These are phyloP conservation scores for Leucocoprinus leucothites DNA, from an alignment of 768 basidiomycete genomes.

Conservation along the genomic window DNA sequence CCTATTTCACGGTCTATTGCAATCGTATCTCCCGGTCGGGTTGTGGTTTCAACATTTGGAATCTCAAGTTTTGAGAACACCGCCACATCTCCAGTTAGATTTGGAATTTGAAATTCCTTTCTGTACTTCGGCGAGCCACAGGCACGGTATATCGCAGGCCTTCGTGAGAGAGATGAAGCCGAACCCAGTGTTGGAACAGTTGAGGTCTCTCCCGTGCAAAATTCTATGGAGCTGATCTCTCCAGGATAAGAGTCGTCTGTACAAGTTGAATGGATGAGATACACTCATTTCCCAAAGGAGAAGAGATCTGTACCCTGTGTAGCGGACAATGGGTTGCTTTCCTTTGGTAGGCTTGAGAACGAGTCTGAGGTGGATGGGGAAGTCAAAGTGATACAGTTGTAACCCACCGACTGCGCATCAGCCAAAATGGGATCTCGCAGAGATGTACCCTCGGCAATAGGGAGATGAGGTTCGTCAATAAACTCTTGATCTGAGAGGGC, in stretches of 20 bases:
- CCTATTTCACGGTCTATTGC: background rate
- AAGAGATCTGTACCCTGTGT: slow-evolving; percentile 7
- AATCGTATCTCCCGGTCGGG: background rate
- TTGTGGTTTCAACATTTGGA: background rate
- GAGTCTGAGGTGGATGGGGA: background rate
- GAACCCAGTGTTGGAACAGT: background rate
- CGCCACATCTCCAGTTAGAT: background rate
- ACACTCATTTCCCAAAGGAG: background rate
- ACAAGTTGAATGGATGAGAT: background rate
- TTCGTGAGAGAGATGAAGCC: background rate
- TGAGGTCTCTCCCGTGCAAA: background rate
- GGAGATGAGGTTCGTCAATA: background rate
- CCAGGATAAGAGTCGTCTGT: slow-evolving; percentile 7
- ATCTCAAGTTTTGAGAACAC: background rate
- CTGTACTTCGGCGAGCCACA: background rate
- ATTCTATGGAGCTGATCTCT: slow-evolving; percentile 15
- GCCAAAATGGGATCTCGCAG: background rate
- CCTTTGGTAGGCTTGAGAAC: slow-evolving; percentile 2
- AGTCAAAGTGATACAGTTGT: background rate
- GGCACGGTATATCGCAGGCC: background rate
- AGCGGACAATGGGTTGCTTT: background rate
- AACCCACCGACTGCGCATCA: background rate
- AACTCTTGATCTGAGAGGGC: background rate
- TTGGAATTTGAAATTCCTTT: background rate
- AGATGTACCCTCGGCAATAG: background rate